Conservation (phyloP, 2,329 filamentous ascomycete genomes). For the Geoglossum cookeanum region DNA sequence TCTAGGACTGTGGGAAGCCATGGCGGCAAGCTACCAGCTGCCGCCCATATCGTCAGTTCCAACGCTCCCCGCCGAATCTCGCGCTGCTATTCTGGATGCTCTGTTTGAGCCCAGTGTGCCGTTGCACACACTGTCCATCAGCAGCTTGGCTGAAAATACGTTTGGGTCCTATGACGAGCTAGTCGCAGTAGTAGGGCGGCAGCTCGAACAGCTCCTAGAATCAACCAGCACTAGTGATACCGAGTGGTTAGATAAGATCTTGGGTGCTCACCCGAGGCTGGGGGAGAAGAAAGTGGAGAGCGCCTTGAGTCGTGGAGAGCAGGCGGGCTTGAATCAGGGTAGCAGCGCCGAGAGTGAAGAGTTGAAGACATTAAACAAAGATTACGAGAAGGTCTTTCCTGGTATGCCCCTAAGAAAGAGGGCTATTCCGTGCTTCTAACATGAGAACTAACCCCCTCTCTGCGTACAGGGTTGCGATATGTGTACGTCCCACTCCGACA, state of each 20-base stretch:
- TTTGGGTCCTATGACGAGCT: slow-evolving; percentile 52
- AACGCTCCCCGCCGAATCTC: slow-evolving; percentile 32
- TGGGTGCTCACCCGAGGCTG: slow-evolving; percentile 66
- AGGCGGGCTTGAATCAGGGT: slow-evolving; percentile 48
- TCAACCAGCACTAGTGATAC: slow-evolving; percentile 31
- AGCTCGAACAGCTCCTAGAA: slow-evolving; percentile 40
- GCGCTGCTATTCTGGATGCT: slow-evolving; percentile 45
- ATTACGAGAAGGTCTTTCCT: slow-evolving; percentile 67
- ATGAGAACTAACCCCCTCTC: neutral
- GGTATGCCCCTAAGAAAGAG: neutral
- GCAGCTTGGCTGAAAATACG: slow-evolving; percentile 37
- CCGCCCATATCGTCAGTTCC: neutral
- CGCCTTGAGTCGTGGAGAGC: slow-evolving; percentile 60
- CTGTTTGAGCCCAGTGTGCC: slow-evolving; percentile 69
- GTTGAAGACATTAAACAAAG: slow-evolving; percentile 46
- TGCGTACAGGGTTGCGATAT: slow-evolving; percentile 52
- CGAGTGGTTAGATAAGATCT: slow-evolving; percentile 45
- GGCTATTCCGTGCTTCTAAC: neutral
- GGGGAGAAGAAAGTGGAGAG: slow-evolving; percentile 71
- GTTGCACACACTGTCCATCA: slow-evolving; percentile 53
- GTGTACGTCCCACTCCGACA: slow-evolving; percentile 29
- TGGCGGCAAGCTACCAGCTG: neutral
- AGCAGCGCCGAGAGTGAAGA: slow-evolving; percentile 35
- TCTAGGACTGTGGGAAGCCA: neutral
- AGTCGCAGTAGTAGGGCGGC: slow-evolving; percentile 43